Evolutionary conservation across 2,329 filamentous ascomycete genomes (phyloP).

Genomic region (Colletotrichum sp.): DNA sequence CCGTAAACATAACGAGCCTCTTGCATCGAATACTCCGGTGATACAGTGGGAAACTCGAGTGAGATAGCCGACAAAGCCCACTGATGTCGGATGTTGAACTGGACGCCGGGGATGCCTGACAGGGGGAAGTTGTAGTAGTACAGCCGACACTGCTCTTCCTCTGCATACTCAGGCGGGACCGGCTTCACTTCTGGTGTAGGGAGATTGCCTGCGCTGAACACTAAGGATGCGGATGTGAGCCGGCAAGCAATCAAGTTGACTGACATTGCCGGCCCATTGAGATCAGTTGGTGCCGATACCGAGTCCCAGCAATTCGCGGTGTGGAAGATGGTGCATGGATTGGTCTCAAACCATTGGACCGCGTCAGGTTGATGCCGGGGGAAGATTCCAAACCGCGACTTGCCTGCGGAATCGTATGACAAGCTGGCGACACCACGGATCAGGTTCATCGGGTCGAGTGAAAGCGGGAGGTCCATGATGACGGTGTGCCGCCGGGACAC

Average conservation of each 20-base stretch:
- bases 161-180: conserved; percentile 42
- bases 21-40: conserved; percentile 60
- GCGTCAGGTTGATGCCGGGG: conserved; percentile 62
- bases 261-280: conserved; percentile 27
- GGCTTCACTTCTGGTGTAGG: conserved; percentile 47
- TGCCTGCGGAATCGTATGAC: conserved; percentile 60
- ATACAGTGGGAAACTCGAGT: conserved; percentile 71
- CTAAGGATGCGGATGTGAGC: conserved; percentile 67
- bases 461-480: conserved; percentile 73
- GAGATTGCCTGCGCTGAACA: conserved; percentile 70
- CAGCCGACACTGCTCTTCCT: conserved; percentile 71
- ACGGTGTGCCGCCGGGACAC: conserved; percentile 67
- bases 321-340: conserved; percentile 73
- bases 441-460: conserved; percentile 67
- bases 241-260: conserved; percentile 72
- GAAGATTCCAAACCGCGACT: conserved; percentile 71
- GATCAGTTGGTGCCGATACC: background rate
- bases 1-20: conserved; percentile 69
- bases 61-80: conserved; percentile 69
- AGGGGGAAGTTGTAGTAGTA: conserved; percentile 72
- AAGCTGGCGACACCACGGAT: conserved; percentile 61
- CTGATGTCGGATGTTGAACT: conserved; percentile 59
- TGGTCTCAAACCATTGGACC: conserved; percentile 72
- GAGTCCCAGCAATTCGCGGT: conserved; percentile 75
- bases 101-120: background rate